phyloP scores from a whole-genome alignment of 306 rosid species.

The Cyclanthera cordifolia region DNA sequence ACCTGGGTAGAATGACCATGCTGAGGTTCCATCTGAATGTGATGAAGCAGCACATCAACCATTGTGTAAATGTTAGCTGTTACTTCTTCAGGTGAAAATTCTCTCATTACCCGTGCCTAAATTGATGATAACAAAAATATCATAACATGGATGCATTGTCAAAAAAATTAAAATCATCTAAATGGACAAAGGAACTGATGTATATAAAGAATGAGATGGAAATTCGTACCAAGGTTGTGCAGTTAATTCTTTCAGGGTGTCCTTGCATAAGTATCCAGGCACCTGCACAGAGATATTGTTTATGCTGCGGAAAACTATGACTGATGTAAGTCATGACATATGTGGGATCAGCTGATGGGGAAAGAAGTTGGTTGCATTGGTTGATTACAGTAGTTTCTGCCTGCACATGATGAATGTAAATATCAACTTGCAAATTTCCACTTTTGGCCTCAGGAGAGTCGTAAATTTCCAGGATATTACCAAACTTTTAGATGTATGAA shows the following conservation, averaged over 20 bases:
- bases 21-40: slow-evolving; percentile 82
- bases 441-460: neutral
- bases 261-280: slow-evolving; percentile 96
- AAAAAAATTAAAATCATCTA: neutral
- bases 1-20: slow-evolving; percentile 83
- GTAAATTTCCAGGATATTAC: neutral
- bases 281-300: slow-evolving; percentile 88
- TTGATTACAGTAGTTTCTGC: slow-evolving; percentile 77
- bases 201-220: slow-evolving; percentile 17
- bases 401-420: slow-evolving; percentile 30
- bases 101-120: slow-evolving; percentile 85
- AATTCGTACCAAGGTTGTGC: slow-evolving; percentile 61
- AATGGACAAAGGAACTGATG: slow-evolving; percentile 6
- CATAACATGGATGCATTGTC: neutral
- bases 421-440: neutral
- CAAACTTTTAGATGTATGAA: neutral
- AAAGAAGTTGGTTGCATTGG: slow-evolving; percentile 88
- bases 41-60: slow-evolving; percentile 95
- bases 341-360: slow-evolving; percentile 77
- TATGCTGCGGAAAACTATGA: slow-evolving; percentile 70
- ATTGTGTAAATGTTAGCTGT: slow-evolving; percentile 81
- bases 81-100: slow-evolving; percentile 89
- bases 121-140: neutral
- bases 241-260: slow-evolving; percentile 71
- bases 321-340: slow-evolving; percentile 70